A percentile compares a stretch with the other conserved stretches of the same genome.
Conservation (phyloP, 164 flowering plant species). For the Brasenia schreberi region DNA sequence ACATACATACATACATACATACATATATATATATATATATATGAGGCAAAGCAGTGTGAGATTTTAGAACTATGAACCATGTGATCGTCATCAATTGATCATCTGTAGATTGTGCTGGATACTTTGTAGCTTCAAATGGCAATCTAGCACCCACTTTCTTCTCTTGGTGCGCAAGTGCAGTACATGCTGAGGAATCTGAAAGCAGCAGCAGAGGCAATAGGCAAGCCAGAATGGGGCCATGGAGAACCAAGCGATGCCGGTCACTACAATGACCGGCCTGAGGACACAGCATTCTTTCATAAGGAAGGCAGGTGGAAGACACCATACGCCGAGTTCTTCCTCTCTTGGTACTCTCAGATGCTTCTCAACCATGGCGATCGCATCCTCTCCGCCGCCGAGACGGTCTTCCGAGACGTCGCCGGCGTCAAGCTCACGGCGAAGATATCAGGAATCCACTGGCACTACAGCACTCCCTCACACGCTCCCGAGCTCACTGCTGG, state of each 20-base stretch:
- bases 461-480: conserved; percentile 80
- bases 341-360: conserved; percentile 85
- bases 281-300: conserved; percentile 69
- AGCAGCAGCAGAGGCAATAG: conserved; percentile 82
- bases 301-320: conserved; percentile 71
- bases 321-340: conserved; percentile 79
- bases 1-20: too few relatives aligned
- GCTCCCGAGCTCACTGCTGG: conserved; percentile 99
- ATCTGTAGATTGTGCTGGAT: not conserved
- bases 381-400: conserved; percentile 42
- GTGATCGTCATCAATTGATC: too few relatives aligned
- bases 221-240: conserved; percentile 83
- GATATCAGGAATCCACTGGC: conserved; percentile 96
- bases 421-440: conserved; percentile 75
- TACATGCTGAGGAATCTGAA: conserved; percentile 68
- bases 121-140: not conserved
- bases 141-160: too few relatives aligned
- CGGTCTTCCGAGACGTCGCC: conserved; percentile 24
- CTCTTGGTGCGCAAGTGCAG: conserved; percentile 25
- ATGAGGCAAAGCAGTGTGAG: too few relatives aligned
- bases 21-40: not conserved
- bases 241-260: conserved; percentile 94
- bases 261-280: conserved; percentile 88
- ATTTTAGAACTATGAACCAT: too few relatives aligned
- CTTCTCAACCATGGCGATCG: conserved; percentile 81